A percentile compares a stretch with the other conserved stretches of the same genome.
Conservation (phyloP, 2,329 filamentous ascomycete species). For the Stachybotrys echinatus region DNA sequence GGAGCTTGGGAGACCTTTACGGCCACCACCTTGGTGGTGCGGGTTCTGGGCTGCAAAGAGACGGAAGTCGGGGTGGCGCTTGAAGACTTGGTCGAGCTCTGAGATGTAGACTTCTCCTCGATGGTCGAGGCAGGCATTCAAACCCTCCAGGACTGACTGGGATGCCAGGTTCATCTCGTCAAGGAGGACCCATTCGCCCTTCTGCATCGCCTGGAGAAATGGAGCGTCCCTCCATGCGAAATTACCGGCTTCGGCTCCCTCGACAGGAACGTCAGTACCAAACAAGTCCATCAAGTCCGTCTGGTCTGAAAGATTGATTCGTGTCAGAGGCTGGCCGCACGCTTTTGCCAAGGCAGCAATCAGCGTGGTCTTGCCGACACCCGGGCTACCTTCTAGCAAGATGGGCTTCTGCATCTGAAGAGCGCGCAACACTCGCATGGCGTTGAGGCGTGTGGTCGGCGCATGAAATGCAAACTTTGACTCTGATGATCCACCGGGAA, state of each 20-base stretch:
- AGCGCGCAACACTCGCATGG: slow-evolving; percentile 84
- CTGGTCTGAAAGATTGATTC: slow-evolving; percentile 97
- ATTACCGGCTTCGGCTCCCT: slow-evolving; percentile 83
- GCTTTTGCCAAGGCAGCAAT: slow-evolving; percentile 77
- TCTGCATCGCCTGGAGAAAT: slow-evolving; percentile 94
- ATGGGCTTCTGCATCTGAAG: slow-evolving; percentile 88
- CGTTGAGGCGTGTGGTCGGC: slow-evolving; percentile 83
- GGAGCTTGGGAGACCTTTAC: slow-evolving; percentile 89
- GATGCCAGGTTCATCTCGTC: slow-evolving; percentile 99
- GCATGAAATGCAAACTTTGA: slow-evolving; percentile 65
- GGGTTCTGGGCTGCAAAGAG: slow-evolving; percentile 97
- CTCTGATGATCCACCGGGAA: slow-evolving; percentile 31
- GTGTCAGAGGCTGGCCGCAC: slow-evolving; percentile 75
- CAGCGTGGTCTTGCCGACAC: slow-evolving; percentile 94
- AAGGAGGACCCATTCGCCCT: slow-evolving; percentile 90
- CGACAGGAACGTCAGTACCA: slow-evolving; percentile 90
- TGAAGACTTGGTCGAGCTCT: slow-evolving; percentile 91
- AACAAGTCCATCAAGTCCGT: slow-evolving; percentile 97
- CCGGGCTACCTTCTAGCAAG: slow-evolving; percentile 91
- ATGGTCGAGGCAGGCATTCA: slow-evolving; percentile 96
- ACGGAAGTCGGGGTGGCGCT: slow-evolving; percentile 82
- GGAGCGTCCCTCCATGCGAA: slow-evolving; percentile 96
- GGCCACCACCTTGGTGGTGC: slow-evolving; percentile 91
- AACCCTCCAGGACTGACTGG: slow-evolving; percentile 89
- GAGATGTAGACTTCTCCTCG: slow-evolving; percentile 93